Conservation (phyloP, 352 stramenopile genomes). For the Globisporangium nagaii region DNA sequence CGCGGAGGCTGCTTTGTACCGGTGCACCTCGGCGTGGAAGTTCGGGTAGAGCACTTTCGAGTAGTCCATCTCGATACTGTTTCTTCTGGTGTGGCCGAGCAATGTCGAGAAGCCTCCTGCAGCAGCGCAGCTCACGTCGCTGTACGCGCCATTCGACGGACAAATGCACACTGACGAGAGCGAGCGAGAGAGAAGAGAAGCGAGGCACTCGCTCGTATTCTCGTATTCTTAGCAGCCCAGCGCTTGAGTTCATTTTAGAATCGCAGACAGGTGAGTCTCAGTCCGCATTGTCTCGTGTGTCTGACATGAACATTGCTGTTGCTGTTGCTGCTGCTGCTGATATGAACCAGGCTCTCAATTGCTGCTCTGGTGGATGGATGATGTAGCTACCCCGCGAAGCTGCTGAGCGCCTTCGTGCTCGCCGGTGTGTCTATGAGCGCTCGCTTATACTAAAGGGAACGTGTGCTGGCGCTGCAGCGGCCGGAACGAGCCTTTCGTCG, state of each 20-base stretch:
- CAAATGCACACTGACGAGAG: too few species aligned
- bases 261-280: neutral
- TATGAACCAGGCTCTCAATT: too few species aligned
- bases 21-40: constrained; percentile 45
- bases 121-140: too few species aligned
- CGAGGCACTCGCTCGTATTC: too few species aligned
- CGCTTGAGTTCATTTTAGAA: neutral
- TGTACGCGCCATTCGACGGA: too few species aligned
- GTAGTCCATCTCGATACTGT: constrained; percentile 18
- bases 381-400: too few species aligned
- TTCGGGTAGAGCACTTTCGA: constrained; percentile 44
- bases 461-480: constrained; percentile 7
- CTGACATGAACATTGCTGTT: neutral
- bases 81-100: too few species aligned
- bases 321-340: neutral
- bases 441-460: neutral
- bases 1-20: constrained; percentile 21
- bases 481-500: neutral
- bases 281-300: neutral
- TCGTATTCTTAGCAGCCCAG: too few species aligned
- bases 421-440: neutral
- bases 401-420: too few species aligned
- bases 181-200: too few species aligned
- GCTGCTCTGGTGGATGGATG: too few species aligned
- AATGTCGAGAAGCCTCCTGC: too few species aligned